Evolutionary conservation across 306 rosid genomes (phyloP).

Genomic region (Begonia masoniana): DNA sequence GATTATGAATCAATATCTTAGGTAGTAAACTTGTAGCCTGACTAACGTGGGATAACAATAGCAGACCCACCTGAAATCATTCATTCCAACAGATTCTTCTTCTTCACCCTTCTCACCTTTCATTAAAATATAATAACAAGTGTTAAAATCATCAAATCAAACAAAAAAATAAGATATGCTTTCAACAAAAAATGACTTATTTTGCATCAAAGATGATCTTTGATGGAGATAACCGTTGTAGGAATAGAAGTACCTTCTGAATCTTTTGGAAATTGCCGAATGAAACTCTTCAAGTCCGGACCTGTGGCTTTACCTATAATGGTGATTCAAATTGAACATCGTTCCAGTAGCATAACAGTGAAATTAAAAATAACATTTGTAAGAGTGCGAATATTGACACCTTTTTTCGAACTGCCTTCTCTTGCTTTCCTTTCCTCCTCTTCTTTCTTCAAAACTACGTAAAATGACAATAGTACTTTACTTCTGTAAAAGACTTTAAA

Average conservation of each 20-base stretch:
- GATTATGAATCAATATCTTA: background rate
- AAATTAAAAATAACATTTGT: too few species aligned
- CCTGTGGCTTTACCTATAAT: constrained; percentile 42
- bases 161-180: background rate
- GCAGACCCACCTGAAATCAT: constrained; percentile 39
- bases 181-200: too few species aligned
- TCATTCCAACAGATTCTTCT: constrained; percentile 24
- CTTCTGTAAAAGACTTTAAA: constrained; percentile 10
- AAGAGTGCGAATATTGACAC: background rate
- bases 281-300: constrained; percentile 77
- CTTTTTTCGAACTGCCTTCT: constrained; percentile 43
- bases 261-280: constrained; percentile 53
- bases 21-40: too few species aligned
- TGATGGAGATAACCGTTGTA: background rate
- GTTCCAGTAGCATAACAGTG: constrained; percentile 39
- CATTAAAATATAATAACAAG: constrained; percentile 7
- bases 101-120: constrained; percentile 44
- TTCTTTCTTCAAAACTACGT: constrained; percentile 74
- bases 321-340: constrained; percentile 10
- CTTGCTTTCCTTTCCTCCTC: constrained; percentile 66
- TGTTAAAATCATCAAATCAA: constrained; percentile 1
- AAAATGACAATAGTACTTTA: constrained; percentile 5
- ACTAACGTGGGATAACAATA: background rate
- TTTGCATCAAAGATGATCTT: too few species aligned
- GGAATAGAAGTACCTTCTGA: constrained; percentile 23